Evolutionary conservation across 352 stramenopile species (phyloP), one percentile per base, ranked within the genome.

Genomic region (Phytophthora tubulina): DNA sequence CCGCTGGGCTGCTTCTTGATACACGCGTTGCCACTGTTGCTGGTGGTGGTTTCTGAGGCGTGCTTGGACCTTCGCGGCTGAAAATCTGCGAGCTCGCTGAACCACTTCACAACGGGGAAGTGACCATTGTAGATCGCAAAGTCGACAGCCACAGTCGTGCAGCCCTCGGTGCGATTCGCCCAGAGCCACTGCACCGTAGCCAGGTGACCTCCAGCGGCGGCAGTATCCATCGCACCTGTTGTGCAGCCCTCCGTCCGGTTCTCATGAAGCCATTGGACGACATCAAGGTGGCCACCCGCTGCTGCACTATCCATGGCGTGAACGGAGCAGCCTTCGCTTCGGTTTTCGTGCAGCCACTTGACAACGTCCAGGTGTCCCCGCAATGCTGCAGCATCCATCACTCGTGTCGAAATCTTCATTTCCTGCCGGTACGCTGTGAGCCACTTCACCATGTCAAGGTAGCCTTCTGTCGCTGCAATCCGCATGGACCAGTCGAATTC

Each of bases 321-420:
- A 4, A 76, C 64, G 4, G 81, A 84, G 71, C 86, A 93, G 10
- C 83, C 84, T 58, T 91, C 86, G 3, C 55, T 70, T 3, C 84
- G 73, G 51, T 92, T 77, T 39, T 75, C 60, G 44, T 93, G 79
- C 2, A 93, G 73, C 70, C 80, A 93, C 51, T 86, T 61, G 31
- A 93, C 66, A n/a, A 91, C 62, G 1, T 78, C 49, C 6, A 89
- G 62, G 53, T 85, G 82, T 0, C 86, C 86, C 36, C 75, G 73
- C 53, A 88, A 84, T n/a, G 86, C 86, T 11, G 86, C 86, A 33
- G 85, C 85, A 76, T 93, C 86, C 84, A 93, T 92, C 6, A 86
- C 78, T 27, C 65, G 61, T 13, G 76, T 78, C 35, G 80, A 84
- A 35, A 79, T 71, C 31, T 65, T 73, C 35, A 66, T 53, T 6